Evolutionary conservation across 2,329 filamentous ascomycete genomes (phyloP).

Genomic region (Aurifilum marmelostoma): DNA sequence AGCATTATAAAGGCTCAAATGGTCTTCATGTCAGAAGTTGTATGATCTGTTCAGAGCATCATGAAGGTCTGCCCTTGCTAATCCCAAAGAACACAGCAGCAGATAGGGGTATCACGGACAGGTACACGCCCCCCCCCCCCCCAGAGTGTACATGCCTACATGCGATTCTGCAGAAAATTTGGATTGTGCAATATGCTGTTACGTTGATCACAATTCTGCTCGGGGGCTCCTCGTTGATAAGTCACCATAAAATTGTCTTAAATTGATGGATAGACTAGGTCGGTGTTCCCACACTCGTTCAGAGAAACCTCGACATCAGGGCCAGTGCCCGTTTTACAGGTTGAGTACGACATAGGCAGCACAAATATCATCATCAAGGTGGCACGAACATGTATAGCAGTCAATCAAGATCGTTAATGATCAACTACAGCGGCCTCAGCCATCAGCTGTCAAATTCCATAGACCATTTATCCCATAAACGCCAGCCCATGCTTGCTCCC

Average conservation of each 20-base stretch:
- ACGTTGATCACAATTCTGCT: background rate
- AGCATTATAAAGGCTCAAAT: background rate
- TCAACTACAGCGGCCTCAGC: background rate
- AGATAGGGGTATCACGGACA: too few species aligned
- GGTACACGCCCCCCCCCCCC: too few species aligned
- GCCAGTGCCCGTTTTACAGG: too few species aligned
- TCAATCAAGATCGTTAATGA: background rate
- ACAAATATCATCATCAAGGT: background rate
- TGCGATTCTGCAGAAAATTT: too few species aligned
- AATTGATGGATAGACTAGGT: too few species aligned
- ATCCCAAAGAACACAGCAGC: too few species aligned
- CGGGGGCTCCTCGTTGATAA: background rate
- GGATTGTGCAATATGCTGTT: too few species aligned
- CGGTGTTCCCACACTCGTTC: too few species aligned
- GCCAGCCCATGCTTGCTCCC: constrained; percentile 15
- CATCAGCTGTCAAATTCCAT: background rate
- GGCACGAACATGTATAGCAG: background rate
- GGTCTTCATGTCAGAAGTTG: background rate
- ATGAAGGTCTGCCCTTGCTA: background rate
- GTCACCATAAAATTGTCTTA: too few species aligned
- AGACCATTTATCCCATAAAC: constrained; percentile 1
- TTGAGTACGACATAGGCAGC: background rate
- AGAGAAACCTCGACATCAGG: too few species aligned
- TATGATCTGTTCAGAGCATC: background rate
- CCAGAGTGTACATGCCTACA: too few species aligned